Conservation (phyloP, 305 asterid genomes). For the Solanum hybrid region DNA sequence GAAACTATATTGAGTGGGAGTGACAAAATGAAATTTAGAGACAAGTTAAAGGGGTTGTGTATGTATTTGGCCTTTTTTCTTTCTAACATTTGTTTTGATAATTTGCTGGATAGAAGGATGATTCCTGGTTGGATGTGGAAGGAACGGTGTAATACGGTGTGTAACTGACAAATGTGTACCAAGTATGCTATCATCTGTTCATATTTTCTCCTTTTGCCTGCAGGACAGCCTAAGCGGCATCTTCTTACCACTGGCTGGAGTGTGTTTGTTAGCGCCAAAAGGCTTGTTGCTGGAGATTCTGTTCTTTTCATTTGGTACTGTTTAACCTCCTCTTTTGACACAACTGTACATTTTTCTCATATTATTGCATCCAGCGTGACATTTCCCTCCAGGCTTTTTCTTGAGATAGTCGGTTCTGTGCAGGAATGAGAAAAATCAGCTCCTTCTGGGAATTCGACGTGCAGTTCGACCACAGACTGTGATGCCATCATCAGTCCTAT, state of each 20-base stretch:
- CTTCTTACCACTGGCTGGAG: constrained; percentile 99
- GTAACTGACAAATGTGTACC: background rate
- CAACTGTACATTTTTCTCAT: background rate
- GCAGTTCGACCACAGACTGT: constrained; percentile 84
- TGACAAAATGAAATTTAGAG: background rate
- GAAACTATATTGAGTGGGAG: background rate
- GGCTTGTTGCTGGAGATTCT: constrained; percentile 94
- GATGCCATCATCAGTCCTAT: constrained; percentile 96
- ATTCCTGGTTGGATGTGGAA: background rate
- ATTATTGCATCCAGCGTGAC: background rate
- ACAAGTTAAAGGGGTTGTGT: background rate
- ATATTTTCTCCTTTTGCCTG: constrained; percentile 8
- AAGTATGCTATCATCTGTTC: background rate
- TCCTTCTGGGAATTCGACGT: constrained; percentile 86
- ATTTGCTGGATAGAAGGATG: background rate
- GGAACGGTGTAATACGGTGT: background rate
- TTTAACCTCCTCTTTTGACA: constrained; percentile 3
- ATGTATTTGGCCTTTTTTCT: background rate
- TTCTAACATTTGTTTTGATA: background rate
- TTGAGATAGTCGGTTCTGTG: constrained; percentile 1
- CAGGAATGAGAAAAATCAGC: constrained; percentile 96
- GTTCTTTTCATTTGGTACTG: constrained; percentile 86
- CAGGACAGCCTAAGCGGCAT: constrained; percentile 98
- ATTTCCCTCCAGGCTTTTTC: background rate
- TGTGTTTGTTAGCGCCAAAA: constrained; percentile 91